Evolutionary conservation across 768 basidiomycete genomes (phyloP).

Genomic region (Mrakia frigida): DNA sequence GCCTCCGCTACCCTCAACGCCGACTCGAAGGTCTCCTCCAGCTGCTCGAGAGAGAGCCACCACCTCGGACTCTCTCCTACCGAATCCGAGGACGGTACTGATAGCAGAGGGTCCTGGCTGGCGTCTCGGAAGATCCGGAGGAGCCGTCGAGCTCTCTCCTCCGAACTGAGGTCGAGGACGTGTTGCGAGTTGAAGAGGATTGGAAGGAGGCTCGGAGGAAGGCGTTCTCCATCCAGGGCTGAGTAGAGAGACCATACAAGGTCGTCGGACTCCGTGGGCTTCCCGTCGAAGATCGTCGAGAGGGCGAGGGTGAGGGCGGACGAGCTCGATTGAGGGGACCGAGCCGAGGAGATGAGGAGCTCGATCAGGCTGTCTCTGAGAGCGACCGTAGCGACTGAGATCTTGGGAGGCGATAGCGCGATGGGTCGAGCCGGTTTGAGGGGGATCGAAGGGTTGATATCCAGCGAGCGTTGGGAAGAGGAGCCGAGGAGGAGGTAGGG

Average conservation of each 20-base stretch:
- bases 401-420: background rate
- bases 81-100: background rate
- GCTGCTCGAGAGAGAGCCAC: slow-evolving; percentile 13
- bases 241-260: slow-evolving; percentile 17
- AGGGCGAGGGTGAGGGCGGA: background rate
- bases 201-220: background rate
- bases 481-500: too few species aligned
- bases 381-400: background rate
- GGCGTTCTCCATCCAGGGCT: background rate
- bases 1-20: background rate
- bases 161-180: background rate
- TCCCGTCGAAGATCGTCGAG: background rate
- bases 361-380: background rate
- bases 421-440: background rate
- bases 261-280: background rate
- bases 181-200: slow-evolving; percentile 21
- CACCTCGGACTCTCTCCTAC: background rate
- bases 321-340: background rate
- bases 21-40: slow-evolving; percentile 13
- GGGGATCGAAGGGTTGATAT: background rate
- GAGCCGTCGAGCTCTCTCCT: background rate
- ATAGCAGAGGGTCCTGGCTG: background rate
- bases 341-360: background rate
- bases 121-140: slow-evolving; percentile 10
- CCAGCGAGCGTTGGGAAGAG: too few species aligned